phyloP scores from a whole-genome alignment of 148 eudicot species.

The Fagopyrum tataricum region DNA sequence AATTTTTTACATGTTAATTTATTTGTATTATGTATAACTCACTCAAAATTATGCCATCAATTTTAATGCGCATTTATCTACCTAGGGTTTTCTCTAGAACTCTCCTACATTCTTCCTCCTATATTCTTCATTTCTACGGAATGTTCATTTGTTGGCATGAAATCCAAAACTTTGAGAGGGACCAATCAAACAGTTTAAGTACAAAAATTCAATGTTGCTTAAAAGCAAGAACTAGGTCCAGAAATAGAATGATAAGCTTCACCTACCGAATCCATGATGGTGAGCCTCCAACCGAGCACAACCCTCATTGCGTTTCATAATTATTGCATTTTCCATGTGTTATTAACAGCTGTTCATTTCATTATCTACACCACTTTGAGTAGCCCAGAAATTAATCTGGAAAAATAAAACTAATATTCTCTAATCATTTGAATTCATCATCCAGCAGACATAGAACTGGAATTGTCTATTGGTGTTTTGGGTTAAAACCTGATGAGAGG shows the following conservation, averaged over 20 bases:
- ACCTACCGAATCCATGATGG: slow-evolving; percentile 13
- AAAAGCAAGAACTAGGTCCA: slow-evolving; percentile 8
- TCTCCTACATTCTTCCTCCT: not conserved
- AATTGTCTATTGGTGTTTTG: not conserved
- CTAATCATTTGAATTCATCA: not conserved
- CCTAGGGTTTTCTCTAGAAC: too few relatives aligned
- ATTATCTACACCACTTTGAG: not conserved
- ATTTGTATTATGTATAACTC: too few relatives aligned
- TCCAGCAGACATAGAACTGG: not conserved
- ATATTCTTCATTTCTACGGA: not conserved
- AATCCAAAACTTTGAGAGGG: not conserved
- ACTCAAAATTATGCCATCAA: too few relatives aligned
- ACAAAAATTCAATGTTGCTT: not conserved
- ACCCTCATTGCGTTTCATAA: not conserved
- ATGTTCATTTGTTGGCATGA: not conserved
- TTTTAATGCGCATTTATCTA: too few relatives aligned
- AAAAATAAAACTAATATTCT: not conserved
- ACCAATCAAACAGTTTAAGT: not conserved
- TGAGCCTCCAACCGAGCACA: slow-evolving; percentile 12
- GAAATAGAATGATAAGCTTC: not conserved
- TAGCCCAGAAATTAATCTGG: not conserved
- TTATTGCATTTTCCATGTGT: slow-evolving; percentile 1
- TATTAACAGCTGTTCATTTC: not conserved
- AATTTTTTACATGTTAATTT: too few relatives aligned
- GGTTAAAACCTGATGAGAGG: too few relatives aligned